Percentiles rank a stretch among this genome's conserved stretches.
Evolutionary conservation across 2,329 filamentous ascomycete species (phyloP).

Genomic region (Neofusicoccum sp.): DNA sequence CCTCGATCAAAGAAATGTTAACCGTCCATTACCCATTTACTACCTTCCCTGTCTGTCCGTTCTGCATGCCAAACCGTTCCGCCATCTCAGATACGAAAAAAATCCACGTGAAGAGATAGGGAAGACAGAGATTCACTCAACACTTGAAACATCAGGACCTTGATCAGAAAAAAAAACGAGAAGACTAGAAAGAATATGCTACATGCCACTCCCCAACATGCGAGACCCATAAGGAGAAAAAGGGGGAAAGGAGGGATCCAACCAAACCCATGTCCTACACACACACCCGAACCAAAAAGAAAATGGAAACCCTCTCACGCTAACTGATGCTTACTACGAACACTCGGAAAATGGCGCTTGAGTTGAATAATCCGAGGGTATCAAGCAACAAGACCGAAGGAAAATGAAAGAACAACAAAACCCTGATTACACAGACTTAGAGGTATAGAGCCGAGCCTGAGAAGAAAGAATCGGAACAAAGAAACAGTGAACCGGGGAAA

Average conservation of each 20-base stretch:
- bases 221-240: not conserved
- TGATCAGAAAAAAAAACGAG: not conserved
- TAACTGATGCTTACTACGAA: slow-evolving; percentile 11
- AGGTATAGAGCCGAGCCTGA: slow-evolving; percentile 14
- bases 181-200: slow-evolving; percentile 1
- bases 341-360: slow-evolving; percentile 4
- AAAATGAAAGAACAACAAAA: not conserved
- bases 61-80: not conserved
- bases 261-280: not conserved
- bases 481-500: not conserved
- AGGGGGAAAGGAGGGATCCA: not conserved
- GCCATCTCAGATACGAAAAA: not conserved
- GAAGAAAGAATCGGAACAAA: not conserved
- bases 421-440: slow-evolving; percentile 10
- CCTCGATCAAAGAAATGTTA: not conserved
- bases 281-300: not conserved
- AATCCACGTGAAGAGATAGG: not conserved
- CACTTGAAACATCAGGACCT: not conserved
- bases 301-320: not conserved
- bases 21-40: slow-evolving; percentile 5
- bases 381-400: slow-evolving; percentile 7
- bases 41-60: not conserved
- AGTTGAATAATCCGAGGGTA: slow-evolving; percentile 7
- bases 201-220: not conserved
- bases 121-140: not conserved